A percentile compares a stretch with the other conserved stretches of the same genome.
Conservation (phyloP, 805 yeast genomes). For the Candida jianshihensis region DNA sequence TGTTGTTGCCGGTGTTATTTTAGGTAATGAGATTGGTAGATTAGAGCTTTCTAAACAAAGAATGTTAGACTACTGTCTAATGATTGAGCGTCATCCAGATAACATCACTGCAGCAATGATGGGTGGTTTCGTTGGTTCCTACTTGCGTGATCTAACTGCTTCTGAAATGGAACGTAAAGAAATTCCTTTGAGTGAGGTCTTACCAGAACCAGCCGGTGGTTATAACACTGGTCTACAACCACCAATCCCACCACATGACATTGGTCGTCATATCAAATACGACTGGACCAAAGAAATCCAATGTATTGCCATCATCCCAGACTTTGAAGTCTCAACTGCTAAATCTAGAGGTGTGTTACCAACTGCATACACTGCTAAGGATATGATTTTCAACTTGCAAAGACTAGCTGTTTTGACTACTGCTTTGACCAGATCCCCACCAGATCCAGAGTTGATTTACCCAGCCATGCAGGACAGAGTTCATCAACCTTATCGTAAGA, state of each 20-base stretch:
- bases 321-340: slow-evolving; percentile 92
- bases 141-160: slow-evolving; percentile 69
- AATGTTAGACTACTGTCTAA: slow-evolving; percentile 87
- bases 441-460: slow-evolving; percentile 75
- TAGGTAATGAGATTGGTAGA: slow-evolving; percentile 80
- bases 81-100: slow-evolving; percentile 98
- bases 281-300: slow-evolving; percentile 75
- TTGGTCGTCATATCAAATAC: slow-evolving; percentile 86
- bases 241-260: slow-evolving; percentile 74
- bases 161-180: slow-evolving; percentile 69
- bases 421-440: slow-evolving; percentile 80
- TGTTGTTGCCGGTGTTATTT: slow-evolving; percentile 90
- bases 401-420: slow-evolving; percentile 88
- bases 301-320: slow-evolving; percentile 88
- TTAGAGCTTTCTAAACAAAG: slow-evolving; percentile 69
- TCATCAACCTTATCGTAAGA: slow-evolving; percentile 95
- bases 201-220: slow-evolving; percentile 74
- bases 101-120: slow-evolving; percentile 98
- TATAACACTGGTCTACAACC: slow-evolving; percentile 62
- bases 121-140: slow-evolving; percentile 98
- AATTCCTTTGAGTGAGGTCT: slow-evolving; percentile 77
- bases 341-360: slow-evolving; percentile 89
- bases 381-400: slow-evolving; percentile 88
- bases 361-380: slow-evolving; percentile 63
- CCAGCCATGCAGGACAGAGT: slow-evolving; percentile 95